These are phyloP conservation scores for Lachancea fermentati DNA, from an alignment of 805 yeast species.

Conservation along the genomic window DNA sequence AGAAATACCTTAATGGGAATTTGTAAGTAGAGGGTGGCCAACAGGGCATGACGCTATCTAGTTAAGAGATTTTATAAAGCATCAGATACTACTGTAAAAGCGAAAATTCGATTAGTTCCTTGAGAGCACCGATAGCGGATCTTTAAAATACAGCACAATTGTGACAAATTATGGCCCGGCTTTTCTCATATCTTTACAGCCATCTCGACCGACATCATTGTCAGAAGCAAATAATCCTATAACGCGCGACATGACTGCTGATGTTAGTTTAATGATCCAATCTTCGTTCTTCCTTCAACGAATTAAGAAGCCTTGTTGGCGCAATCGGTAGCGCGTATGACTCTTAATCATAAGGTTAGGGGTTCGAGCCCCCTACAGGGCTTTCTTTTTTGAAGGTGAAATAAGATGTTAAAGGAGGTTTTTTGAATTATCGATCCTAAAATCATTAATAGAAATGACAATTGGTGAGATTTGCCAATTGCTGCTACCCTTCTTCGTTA, in stretches of 20 bases:
- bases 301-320: constrained; percentile 20
- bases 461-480: no score
- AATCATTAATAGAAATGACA: no score
- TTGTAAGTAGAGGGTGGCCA: background rate
- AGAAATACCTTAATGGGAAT: constrained; percentile 31
- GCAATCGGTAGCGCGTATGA: constrained; percentile 28
- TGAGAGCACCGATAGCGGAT: no score
- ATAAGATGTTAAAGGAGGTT: background rate
- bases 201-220: no score
- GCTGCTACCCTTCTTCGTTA: no score
- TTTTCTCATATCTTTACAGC: no score
- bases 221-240: background rate
- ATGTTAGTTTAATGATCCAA: constrained; percentile 42
- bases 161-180: no score
- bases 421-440: background rate
- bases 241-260: constrained; percentile 17
- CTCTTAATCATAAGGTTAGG: constrained; percentile 26
- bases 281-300: constrained; percentile 37
- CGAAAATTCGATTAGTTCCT: no score
- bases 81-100: background rate
- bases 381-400: constrained; percentile 9
- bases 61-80: background rate
- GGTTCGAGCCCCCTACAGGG: constrained; percentile 28
- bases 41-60: background rate
- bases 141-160: no score